Conservation (phyloP, 2,329 filamentous ascomycete species). For the Hypomyces rosellus region DNA sequence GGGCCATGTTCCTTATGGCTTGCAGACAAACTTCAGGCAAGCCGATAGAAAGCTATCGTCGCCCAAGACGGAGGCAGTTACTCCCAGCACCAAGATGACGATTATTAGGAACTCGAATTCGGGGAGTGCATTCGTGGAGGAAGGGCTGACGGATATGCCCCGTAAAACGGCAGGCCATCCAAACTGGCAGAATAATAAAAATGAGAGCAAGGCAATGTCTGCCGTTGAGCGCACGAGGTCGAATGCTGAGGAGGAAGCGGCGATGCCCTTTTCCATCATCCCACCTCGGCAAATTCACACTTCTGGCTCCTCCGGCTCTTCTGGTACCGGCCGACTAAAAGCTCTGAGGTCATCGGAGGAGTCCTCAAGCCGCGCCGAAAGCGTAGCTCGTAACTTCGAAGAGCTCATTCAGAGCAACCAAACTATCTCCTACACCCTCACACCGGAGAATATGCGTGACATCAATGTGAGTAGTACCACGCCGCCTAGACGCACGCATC, state of each 20-base stretch:
- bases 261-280: slow-evolving; percentile 14
- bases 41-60: slow-evolving; percentile 16
- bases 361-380: slow-evolving; percentile 41
- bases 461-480: slow-evolving; percentile 57
- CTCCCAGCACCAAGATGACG: slow-evolving; percentile 29
- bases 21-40: slow-evolving; percentile 13
- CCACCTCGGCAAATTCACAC: slow-evolving; percentile 36
- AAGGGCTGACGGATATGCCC: slow-evolving; percentile 25
- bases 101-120: slow-evolving; percentile 26
- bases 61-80: slow-evolving; percentile 9
- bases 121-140: slow-evolving; percentile 28
- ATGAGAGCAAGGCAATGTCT: slow-evolving; percentile 31
- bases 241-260: slow-evolving; percentile 28
- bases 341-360: slow-evolving; percentile 52
- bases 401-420: slow-evolving; percentile 75
- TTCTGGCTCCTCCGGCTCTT: slow-evolving; percentile 45
- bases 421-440: slow-evolving; percentile 76
- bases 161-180: slow-evolving; percentile 23
- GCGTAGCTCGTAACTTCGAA: slow-evolving; percentile 65
- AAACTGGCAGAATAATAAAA: slow-evolving; percentile 19
- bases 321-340: slow-evolving; percentile 37
- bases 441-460: slow-evolving; percentile 71
- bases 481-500: too few species aligned
- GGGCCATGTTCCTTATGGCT: slow-evolving; percentile 4
- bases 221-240: slow-evolving; percentile 33